Conservation (phyloP, 345 rosid genomes). For the Balakata baccata region DNA sequence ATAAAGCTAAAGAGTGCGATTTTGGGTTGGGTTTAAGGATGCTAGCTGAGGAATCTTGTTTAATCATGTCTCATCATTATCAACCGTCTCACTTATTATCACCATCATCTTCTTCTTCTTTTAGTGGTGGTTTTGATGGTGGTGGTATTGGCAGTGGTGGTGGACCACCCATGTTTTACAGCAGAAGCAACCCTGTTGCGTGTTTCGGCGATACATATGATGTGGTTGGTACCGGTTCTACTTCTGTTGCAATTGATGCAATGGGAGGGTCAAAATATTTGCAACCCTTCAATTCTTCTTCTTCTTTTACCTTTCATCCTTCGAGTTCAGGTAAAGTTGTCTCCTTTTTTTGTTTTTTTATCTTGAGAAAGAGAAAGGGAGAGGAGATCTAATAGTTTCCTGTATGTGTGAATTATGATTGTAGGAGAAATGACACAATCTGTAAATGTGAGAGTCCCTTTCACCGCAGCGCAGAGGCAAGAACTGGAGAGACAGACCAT, state of each 20-base stretch:
- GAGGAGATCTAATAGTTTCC: background rate
- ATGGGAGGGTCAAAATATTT: constrained; percentile 23
- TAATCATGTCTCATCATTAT: constrained; percentile 26
- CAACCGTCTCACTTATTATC: constrained; percentile 21
- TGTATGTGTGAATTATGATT: constrained; percentile 1
- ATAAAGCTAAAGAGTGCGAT: constrained; percentile 21
- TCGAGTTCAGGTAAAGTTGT: constrained; percentile 45
- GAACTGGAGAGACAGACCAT: constrained; percentile 87
- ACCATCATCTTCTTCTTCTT: constrained; percentile 14
- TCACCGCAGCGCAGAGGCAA: constrained; percentile 69
- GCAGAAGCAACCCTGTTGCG: constrained; percentile 41
- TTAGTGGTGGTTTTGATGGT: constrained; percentile 18
- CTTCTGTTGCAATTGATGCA: constrained; percentile 17
- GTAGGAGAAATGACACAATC: constrained; percentile 50
- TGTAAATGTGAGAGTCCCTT: constrained; percentile 39
- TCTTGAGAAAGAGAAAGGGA: background rate
- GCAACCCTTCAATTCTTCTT: constrained; percentile 32
- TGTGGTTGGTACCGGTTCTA: constrained; percentile 34
- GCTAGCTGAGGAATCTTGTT: constrained; percentile 21
- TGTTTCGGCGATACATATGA: constrained; percentile 39
- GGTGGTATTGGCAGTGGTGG: constrained; percentile 22
- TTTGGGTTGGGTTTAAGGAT: constrained; percentile 49
- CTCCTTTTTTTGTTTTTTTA: constrained; percentile 9
- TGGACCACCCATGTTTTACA: constrained; percentile 39
- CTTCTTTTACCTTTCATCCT: constrained; percentile 24